Evolutionary conservation across 345 rosid species (phyloP).

Genomic region (Gossypium thurberi): DNA sequence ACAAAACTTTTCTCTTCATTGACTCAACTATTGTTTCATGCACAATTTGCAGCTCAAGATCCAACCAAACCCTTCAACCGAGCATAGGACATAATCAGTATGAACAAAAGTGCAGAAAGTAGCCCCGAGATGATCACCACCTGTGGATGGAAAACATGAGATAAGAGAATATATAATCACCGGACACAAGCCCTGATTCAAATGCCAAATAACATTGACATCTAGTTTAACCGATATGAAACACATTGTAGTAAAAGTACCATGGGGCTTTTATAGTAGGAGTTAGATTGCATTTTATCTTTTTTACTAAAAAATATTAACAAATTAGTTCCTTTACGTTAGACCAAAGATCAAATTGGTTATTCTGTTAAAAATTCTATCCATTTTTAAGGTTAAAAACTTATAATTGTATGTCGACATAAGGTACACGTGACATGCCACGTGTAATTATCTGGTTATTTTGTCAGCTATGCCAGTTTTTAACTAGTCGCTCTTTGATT

Average conservation of each 20-base stretch:
- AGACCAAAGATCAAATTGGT: too few relatives aligned
- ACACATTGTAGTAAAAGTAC: not conserved
- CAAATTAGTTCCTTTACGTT: too few relatives aligned
- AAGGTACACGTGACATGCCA: too few relatives aligned
- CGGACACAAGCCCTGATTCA: not conserved
- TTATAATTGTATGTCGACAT: too few relatives aligned
- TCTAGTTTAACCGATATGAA: not conserved
- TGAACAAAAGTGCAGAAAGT: conserved; percentile 34
- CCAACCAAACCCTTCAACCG: conserved; percentile 92
- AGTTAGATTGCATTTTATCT: too few relatives aligned
- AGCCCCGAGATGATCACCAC: conserved; percentile 54
- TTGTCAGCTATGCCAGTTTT: too few relatives aligned
- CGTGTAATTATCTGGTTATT: too few relatives aligned
- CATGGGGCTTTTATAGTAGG: too few relatives aligned
- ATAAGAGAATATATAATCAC: not conserved
- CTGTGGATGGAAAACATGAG: conserved; percentile 24
- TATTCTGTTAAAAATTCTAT: too few relatives aligned
- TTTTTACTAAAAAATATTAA: too few relatives aligned
- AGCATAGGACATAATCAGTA: conserved; percentile 64
- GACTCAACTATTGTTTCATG: not conserved
- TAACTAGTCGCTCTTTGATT: too few relatives aligned
- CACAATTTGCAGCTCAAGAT: conserved; percentile 35
- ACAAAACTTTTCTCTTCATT: not conserved
- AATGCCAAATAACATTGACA: not conserved
- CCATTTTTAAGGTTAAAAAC: too few relatives aligned